These are phyloP conservation scores for Mycena rebaudengoi DNA, from an alignment of 768 basidiomycete genomes.

Conservation along the genomic window DNA sequence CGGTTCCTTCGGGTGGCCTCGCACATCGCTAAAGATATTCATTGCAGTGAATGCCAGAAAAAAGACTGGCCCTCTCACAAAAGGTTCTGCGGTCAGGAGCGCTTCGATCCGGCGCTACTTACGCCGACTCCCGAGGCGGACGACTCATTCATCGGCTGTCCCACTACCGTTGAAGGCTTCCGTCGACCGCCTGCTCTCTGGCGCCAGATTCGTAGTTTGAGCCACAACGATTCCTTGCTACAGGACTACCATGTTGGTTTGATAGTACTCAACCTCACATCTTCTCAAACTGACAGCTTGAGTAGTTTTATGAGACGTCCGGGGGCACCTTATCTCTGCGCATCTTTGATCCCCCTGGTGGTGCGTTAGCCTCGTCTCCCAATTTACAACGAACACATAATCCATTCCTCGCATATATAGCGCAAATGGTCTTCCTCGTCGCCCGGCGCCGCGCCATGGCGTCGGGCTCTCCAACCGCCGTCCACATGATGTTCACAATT, in stretches of 20 bases:
- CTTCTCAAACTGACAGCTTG: neutral
- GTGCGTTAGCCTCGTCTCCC: neutral
- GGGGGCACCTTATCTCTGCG: neutral
- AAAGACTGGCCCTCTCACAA: constrained; percentile 16
- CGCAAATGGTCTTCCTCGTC: too few species aligned
- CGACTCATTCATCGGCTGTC: constrained; percentile 11
- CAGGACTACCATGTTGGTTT: neutral
- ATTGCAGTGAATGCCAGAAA: constrained; percentile 12
- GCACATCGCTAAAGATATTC: neutral
- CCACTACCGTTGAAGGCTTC: neutral
- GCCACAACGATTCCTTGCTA: neutral
- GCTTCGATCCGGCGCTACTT: constrained; percentile 1
- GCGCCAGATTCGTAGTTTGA: neutral
- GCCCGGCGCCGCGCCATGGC: too few species aligned
- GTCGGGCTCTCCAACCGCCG: too few species aligned
- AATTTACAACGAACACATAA: too few species aligned
- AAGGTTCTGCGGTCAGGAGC: neutral
- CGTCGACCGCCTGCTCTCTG: neutral
- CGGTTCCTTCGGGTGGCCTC: neutral
- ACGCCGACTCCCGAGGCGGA: neutral
- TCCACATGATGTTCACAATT: too few species aligned
- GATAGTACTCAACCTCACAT: neutral
- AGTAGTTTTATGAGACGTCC: neutral
- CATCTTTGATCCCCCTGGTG: neutral
- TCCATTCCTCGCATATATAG: too few species aligned